phyloP scores from a whole-genome alignment of 495 filamentous ascomycete species.

The Neurospora sp. region DNA sequence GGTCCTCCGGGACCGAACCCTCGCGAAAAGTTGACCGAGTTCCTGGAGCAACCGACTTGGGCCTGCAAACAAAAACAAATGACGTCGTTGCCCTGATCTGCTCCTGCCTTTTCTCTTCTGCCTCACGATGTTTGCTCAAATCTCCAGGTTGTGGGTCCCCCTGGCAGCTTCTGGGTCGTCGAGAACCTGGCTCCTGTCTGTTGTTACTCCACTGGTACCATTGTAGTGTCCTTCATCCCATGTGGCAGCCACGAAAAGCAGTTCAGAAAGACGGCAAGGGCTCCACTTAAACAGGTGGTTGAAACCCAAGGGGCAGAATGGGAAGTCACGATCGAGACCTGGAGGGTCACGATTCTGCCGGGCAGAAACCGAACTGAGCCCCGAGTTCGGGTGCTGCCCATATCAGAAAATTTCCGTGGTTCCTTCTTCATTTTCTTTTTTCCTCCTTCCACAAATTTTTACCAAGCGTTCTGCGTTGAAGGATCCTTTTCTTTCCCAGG shows the following conservation, averaged over 20 bases:
- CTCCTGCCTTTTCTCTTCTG: neutral
- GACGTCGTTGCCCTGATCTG: neutral
- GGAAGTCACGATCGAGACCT: neutral
- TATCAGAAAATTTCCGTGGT: neutral
- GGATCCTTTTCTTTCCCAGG: neutral
- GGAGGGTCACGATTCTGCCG: neutral
- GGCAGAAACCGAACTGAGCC: neutral
- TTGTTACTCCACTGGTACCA: neutral
- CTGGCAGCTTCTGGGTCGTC: neutral
- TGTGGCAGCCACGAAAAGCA: neutral
- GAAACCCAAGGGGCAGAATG: neutral
- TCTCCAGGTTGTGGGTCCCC: neutral
- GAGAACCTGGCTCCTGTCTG: neutral
- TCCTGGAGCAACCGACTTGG: neutral
- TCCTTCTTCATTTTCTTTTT: neutral
- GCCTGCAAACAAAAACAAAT: neutral
- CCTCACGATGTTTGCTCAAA: neutral
- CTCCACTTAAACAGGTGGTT: neutral
- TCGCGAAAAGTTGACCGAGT: neutral
- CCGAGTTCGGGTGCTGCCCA: neutral
- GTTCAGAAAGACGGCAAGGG: neutral
- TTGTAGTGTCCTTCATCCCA: neutral
- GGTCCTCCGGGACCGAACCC: neutral
- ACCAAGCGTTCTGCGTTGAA: neutral
- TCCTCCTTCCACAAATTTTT: neutral